Evolutionary conservation across 768 basidiomycete species (phyloP).

Genomic region (Termitomyces sp.): DNA sequence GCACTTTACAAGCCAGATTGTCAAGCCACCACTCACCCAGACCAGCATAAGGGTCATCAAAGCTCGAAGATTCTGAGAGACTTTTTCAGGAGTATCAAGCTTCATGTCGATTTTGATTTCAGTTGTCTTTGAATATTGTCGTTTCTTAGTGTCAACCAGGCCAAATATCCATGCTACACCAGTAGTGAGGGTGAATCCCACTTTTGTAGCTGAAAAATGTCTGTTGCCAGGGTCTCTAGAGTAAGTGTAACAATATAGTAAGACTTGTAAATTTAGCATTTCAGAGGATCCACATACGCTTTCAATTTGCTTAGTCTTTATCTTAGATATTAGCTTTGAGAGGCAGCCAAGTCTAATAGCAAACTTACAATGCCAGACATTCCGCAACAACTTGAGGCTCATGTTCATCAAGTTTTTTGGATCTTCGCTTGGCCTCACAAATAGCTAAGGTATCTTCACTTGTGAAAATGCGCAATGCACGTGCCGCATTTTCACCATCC

Average conservation of each 20-base stretch:
- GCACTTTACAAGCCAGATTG: neutral
- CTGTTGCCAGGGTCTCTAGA: neutral
- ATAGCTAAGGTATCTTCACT: neutral
- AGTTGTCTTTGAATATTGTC: neutral
- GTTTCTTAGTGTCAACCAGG: neutral
- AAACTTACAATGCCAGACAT: neutral
- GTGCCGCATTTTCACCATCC: neutral
- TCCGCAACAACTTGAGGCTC: neutral
- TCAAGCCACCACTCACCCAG: neutral
- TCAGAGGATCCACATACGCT: too few relatives aligned
- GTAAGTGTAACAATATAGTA: neutral
- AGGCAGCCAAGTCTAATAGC: neutral
- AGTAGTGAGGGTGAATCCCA: neutral
- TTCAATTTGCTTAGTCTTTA: too few relatives aligned
- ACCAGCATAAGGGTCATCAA: neutral
- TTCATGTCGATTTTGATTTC: neutral
- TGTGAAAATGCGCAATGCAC: neutral
- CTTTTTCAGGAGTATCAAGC: neutral
- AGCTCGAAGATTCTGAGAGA: neutral
- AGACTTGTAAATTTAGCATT: neutral
- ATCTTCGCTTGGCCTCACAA: neutral
- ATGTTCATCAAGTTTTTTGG: neutral
- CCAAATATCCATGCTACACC: neutral
- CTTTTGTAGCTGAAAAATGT: neutral
- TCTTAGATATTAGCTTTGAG: neutral